Evolutionary conservation across 345 rosid genomes (phyloP), one percentile per base, ranked within the genome.

Genomic region (Fremontodendron californicum): DNA sequence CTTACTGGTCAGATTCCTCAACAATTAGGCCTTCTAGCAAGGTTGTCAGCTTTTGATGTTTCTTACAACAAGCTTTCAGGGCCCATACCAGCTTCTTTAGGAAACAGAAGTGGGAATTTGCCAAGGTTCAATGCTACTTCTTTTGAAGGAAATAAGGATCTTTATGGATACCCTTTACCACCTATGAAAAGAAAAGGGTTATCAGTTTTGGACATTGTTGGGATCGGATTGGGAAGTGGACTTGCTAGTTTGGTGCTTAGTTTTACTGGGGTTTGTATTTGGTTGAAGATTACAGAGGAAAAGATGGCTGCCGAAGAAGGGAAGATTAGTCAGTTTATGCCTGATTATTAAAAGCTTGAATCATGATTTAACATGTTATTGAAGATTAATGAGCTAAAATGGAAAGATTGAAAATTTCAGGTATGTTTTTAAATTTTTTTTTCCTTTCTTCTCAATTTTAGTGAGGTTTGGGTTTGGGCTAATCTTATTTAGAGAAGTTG

Each of bases 211-310:
- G 91, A 97, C 78, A 92, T 94, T 51, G 96, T 94, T 25, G 97
- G 97, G 82, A 94, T 94, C 76, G 98, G 98, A 16, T 83, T 94
- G 25, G 98, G 97, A 25, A 94, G 96, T 79, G 98, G 98, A 60
- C 78, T 94, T 35, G 93, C n/a, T n/a, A n/a, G n/a, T n/a, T n/a
- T n/a, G n/a, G n/a, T n/a, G n/a, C n/a, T n/a, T n/a, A n/a, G n/a
- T n/a, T n/a, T n/a, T n/a, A n/a, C n/a, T n/a, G n/a, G n/a, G n/a
- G n/a, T n/a, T n/a, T n/a, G n/a, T n/a, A n/a, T n/a, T n/a, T n/a
- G n/a, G n/a, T n/a, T n/a, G n/a, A n/a, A n/a, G n/a, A n/a, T n/a
- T n/a, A n/a, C n/a, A n/a, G n/a, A n/a, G n/a, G n/a, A n/a, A n/a
- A n/a, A n/a, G n/a, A n/a, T n/a, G n/a, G n/a, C n/a, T 11, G 79